These are phyloP conservation scores for Phlegmacium glaucopus DNA, from an alignment of 768 basidiomycete genomes.

Conservation along the genomic window DNA sequence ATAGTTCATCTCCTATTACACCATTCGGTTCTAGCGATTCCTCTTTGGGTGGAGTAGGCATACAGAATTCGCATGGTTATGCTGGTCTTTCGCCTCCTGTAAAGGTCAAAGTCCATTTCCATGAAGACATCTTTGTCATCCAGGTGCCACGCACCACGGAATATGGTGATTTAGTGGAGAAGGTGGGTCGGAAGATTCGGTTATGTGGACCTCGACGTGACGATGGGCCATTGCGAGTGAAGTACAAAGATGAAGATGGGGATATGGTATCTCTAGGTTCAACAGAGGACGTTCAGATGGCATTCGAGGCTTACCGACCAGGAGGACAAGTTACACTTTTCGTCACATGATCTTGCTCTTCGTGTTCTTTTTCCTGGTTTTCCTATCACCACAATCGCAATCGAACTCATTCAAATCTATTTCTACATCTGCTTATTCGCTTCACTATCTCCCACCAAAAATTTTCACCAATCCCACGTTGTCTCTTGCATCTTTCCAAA, in stretches of 20 bases:
- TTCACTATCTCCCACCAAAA: background rate
- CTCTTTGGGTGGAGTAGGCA: constrained; percentile 57
- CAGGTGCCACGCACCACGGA: constrained; percentile 79
- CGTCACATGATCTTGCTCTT: constrained; percentile 52
- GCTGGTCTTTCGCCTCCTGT: constrained; percentile 41
- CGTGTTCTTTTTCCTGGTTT: constrained; percentile 9
- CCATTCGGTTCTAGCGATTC: constrained; percentile 90
- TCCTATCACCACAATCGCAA: constrained; percentile 10
- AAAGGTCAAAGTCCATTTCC: constrained; percentile 92
- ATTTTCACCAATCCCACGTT: constrained; percentile 6
- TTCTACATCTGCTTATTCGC: constrained; percentile 2
- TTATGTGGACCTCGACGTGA: constrained; percentile 82
- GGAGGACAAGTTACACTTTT: constrained; percentile 81
- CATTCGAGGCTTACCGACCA: constrained; percentile 79
- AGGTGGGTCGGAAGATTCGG: constrained; percentile 90
- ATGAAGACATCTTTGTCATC: constrained; percentile 94
- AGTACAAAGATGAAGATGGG: constrained; percentile 90
- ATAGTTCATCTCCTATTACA: constrained; percentile 83
- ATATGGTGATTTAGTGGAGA: constrained; percentile 82
- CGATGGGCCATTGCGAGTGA: constrained; percentile 79
- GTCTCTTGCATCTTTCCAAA: constrained; percentile 14
- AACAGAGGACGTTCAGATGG: constrained; percentile 93
- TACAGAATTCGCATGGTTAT: constrained; percentile 40
- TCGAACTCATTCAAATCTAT: too few relatives aligned
- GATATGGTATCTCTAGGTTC: constrained; percentile 86